phyloP scores from a whole-genome alignment of 2,329 filamentous ascomycete species.

The Cryphonectria naterciae region DNA sequence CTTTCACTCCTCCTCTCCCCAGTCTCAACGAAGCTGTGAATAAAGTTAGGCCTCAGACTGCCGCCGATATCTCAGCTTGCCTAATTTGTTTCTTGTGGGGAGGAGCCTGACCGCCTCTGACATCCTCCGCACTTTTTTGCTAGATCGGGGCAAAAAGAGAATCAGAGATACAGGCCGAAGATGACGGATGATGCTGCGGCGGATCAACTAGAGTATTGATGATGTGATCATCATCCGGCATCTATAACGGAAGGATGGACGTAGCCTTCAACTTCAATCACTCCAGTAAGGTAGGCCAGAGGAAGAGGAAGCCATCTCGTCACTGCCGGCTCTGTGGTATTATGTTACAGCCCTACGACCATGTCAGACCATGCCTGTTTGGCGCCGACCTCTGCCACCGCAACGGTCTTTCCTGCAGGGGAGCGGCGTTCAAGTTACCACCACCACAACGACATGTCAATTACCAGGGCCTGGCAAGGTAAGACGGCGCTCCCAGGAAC shows the following conservation, averaged over 20 bases:
- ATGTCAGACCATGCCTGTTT: slow-evolving; percentile 1
- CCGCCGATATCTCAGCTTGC: neutral
- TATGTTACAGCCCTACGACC: slow-evolving; percentile 2
- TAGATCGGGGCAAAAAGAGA: neutral
- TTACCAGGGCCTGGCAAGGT: neutral
- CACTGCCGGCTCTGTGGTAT: neutral
- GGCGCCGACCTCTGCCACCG: neutral
- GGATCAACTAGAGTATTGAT: slow-evolving; percentile 8
- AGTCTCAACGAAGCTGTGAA: neutral
- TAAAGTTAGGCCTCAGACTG: neutral
- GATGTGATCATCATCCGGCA: neutral
- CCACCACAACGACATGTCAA: neutral
- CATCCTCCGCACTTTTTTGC: neutral
- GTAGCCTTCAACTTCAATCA: neutral
- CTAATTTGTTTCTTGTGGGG: neutral
- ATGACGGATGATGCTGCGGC: neutral
- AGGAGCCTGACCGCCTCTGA: neutral
- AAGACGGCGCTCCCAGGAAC: neutral
- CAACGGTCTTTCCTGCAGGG: slow-evolving; percentile 10
- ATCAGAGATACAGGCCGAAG: neutral
- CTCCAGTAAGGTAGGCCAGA: neutral
- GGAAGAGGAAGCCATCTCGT: neutral
- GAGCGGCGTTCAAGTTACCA: neutral
- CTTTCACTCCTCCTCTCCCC: neutral
- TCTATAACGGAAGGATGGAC: slow-evolving; percentile 17